Percentiles rank a stretch among this genome's conserved stretches.
Evolutionary conservation across 2,329 filamentous ascomycete species (phyloP).

Genomic region (Aureobasidium pullulans): DNA sequence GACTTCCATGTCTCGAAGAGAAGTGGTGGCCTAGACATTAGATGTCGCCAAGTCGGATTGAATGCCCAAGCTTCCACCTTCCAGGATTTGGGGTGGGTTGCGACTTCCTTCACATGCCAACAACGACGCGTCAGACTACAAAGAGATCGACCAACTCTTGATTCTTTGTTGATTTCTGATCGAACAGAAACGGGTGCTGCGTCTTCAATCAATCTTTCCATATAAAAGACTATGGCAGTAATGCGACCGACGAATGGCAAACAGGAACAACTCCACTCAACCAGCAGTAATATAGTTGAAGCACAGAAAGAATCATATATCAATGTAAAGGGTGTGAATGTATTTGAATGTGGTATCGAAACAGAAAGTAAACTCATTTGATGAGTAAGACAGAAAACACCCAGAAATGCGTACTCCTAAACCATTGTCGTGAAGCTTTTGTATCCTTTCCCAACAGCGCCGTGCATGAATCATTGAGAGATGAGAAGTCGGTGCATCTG

Average conservation of each 20-base stretch:
- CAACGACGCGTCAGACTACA: background rate
- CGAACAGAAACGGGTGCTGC: too few species aligned
- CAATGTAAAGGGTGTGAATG: background rate
- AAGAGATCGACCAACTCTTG: background rate
- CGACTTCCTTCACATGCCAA: background rate
- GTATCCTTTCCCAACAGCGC: background rate
- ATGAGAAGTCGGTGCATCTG: background rate
- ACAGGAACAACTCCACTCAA: too few species aligned
- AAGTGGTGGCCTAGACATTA: background rate
- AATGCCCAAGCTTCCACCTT: background rate
- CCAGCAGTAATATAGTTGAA: too few species aligned
- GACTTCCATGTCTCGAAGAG: background rate
- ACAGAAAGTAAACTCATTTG: background rate
- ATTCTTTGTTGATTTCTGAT: background rate
- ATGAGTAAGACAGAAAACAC: background rate
- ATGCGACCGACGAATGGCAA: too few species aligned
- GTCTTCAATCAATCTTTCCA: too few species aligned
- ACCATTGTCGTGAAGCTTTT: constrained; percentile 12
- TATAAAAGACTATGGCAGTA: background rate
- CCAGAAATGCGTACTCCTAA: constrained; percentile 10
- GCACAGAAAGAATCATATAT: background rate
- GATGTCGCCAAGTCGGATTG: constrained; percentile 6
- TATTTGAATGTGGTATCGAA: constrained; percentile 6
- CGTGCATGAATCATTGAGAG: constrained; percentile 9
- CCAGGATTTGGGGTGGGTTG: background rate